Conservation (phyloP, 208 protist genomes). For the Porcisia deanei region DNA sequence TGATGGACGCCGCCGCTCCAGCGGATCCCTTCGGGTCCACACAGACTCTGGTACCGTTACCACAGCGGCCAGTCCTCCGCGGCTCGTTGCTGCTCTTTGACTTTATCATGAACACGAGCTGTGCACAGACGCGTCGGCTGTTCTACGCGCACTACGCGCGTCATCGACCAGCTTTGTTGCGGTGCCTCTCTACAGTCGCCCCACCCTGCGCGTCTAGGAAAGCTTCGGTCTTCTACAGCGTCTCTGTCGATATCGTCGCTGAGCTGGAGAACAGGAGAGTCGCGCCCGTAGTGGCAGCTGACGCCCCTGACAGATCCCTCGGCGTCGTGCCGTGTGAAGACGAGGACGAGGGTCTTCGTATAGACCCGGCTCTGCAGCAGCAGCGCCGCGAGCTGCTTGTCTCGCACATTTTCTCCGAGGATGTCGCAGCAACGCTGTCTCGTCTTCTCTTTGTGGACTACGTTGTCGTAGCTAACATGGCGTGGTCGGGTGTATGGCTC, state of each 20-base stretch:
- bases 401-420: constrained; percentile 48
- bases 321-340: background rate
- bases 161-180: constrained; percentile 12
- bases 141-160: constrained; percentile 34
- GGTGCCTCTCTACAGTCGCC: background rate
- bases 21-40: background rate
- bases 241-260: constrained; percentile 15
- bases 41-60: background rate
- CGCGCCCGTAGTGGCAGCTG: background rate
- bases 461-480: constrained; percentile 20
- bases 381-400: constrained; percentile 58
- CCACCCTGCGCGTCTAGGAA: background rate
- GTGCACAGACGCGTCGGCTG: constrained; percentile 27
- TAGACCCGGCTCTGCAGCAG: constrained; percentile 47
- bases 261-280: constrained; percentile 20
- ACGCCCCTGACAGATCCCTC: background rate
- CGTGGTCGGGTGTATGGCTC: constrained; percentile 50
- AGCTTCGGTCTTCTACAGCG: constrained; percentile 6
- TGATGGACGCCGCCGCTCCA: background rate
- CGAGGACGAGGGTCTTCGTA: constrained; percentile 28
- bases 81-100: constrained; percentile 37
- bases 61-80: constrained; percentile 13
- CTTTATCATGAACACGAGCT: constrained; percentile 37
- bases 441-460: constrained; percentile 61
- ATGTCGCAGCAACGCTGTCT: constrained; percentile 47